Evolutionary conservation across 345 rosid species (phyloP).

Genomic region (Mercurialis annua): DNA sequence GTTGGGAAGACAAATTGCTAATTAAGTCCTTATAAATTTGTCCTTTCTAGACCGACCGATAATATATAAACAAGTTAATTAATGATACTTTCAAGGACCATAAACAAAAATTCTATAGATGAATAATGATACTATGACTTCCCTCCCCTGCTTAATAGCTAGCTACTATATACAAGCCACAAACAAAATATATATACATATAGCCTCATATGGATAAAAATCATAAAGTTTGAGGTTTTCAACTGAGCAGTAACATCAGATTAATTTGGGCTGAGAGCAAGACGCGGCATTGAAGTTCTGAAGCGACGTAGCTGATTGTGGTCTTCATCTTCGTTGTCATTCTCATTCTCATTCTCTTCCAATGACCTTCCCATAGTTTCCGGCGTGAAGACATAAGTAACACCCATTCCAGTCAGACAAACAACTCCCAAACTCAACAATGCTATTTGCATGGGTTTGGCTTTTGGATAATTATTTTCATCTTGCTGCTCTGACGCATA

Average conservation of each 20-base stretch:
- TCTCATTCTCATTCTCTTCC: conserved; percentile 57
- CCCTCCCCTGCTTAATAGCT: too few relatives aligned
- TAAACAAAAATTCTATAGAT: too few relatives aligned
- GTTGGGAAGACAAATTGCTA: too few relatives aligned
- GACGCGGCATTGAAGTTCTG: not conserved
- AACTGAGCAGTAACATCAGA: not conserved
- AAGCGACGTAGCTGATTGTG: not conserved
- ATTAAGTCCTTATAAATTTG: too few relatives aligned
- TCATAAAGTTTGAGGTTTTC: not conserved
- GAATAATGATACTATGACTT: too few relatives aligned
- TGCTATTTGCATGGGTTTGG: conserved; percentile 32
- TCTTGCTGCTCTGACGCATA: conserved; percentile 35
- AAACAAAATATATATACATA: too few relatives aligned
- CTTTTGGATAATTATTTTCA: conserved; percentile 1
- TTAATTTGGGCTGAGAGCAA: not conserved
- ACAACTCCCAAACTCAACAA: conserved; percentile 45
- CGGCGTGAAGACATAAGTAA: conserved; percentile 43
- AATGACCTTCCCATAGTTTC: conserved; percentile 74
- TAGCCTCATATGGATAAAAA: not conserved
- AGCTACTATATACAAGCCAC: too few relatives aligned
- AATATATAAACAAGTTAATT: too few relatives aligned
- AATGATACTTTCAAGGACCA: too few relatives aligned
- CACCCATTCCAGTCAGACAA: conserved; percentile 49
- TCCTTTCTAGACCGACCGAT: too few relatives aligned
- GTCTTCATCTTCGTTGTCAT: conserved; percentile 27